Conservation (phyloP, 192 early-diverging fungal species). For the Spinellus fusiger region DNA sequence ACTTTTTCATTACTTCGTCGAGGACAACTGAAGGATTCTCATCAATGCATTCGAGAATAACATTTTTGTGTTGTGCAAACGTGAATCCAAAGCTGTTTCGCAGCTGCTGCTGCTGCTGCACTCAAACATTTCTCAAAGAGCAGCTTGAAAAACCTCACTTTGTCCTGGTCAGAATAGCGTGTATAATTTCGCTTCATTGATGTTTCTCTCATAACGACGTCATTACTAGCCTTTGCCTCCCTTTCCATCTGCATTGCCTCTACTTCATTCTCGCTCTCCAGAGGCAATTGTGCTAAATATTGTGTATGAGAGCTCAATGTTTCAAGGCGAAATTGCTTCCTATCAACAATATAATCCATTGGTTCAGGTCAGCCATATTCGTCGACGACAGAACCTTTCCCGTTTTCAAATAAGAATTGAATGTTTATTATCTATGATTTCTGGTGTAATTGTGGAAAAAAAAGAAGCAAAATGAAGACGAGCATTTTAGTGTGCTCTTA, state of each 20-base stretch:
- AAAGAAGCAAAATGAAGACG: too few relatives aligned
- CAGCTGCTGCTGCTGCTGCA: constrained; percentile 8
- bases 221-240: too few relatives aligned
- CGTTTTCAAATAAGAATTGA: constrained; percentile 14
- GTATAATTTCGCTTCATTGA: constrained; percentile 2
- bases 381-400: constrained; percentile 9
- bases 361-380: constrained; percentile 10
- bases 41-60: too few relatives aligned
- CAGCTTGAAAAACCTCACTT: too few relatives aligned
- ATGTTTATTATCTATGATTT: constrained; percentile 1
- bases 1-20: neutral
- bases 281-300: constrained; percentile 9
- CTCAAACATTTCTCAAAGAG: constrained; percentile 5
- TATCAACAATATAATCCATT: constrained; percentile 16
- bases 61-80: neutral
- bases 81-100: constrained; percentile 7
- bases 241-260: too few relatives aligned
- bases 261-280: neutral
- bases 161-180: constrained; percentile 1
- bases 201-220: constrained; percentile 5
- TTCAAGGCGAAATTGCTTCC: constrained; percentile 4
- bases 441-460: constrained; percentile 4
- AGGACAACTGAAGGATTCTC: constrained; percentile 7
- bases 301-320: too few relatives aligned
- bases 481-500: too few relatives aligned